Evolutionary conservation across 352 stramenopile genomes (phyloP), one percentile per base, ranked within the genome.

Genomic region (Phytopythium sindhum): DNA sequence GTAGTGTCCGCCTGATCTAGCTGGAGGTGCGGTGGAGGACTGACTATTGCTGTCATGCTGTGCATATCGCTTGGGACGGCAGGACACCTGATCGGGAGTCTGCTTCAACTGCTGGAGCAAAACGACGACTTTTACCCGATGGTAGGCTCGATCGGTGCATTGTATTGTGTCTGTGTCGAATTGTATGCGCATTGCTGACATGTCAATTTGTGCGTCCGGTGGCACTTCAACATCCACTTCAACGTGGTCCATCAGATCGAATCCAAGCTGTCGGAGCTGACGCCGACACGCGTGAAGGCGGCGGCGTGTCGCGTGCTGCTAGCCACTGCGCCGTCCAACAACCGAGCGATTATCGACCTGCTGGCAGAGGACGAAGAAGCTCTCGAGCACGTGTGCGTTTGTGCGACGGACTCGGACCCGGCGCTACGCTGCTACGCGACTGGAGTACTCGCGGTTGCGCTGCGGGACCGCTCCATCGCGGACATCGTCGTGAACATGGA

Each of bases 401-500:
- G 89, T 55, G 78, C 85, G 2, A 78, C 74, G 0, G 82, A 91
- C 21, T 37, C 55, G 0, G 81, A 90, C 37, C 72, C 82, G 5
- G 65, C 71, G 11, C 56, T 95, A 44, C 83, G 82, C 17, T 92
- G 84, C 47, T 93, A 95, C 57, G 84, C 84, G 0, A 91, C 86
- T 2, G 86, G 86, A 4, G 61, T 95, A 29, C 66, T 95, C 2
- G 86, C 86, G 15, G 80, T 93, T 17, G 86, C 81, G 9, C 62
- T 95, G 0, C 73, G 86, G n/a, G 86, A 95, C 50, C 84, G 86
- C 29, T 93, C 84, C 6, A 71, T 93, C 57, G 86, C 86, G 2
- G 84, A 93, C 50, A 82, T 84, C 5, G 83, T 95, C 31, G 86
- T 95, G 31, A 95, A 95, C 71, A 87, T 86, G 26, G 86, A 91